Percentiles rank a stretch among this genome's conserved stretches.
Evolutionary conservation across 768 basidiomycete genomes (phyloP).

Genomic region (Tylopilus rubrobrunneus): DNA sequence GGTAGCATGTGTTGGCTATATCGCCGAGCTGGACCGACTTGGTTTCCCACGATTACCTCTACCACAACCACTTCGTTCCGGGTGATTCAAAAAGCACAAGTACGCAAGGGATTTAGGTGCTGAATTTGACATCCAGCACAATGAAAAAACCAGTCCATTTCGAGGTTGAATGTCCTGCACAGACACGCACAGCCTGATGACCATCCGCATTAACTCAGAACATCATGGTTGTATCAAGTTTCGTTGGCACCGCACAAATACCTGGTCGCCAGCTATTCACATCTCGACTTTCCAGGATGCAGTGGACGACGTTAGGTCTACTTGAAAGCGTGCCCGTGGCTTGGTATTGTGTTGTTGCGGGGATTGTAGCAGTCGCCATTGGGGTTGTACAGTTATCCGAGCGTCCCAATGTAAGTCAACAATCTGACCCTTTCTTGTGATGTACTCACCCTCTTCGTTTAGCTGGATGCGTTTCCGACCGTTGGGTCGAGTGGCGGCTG

Average conservation of each 20-base stretch:
- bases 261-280: background rate
- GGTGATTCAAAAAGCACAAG: background rate
- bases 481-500: background rate
- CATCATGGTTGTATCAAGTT: background rate
- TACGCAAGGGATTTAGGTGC: no score
- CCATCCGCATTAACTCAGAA: background rate
- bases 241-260: background rate
- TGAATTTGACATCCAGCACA: no score
- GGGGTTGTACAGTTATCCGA: background rate
- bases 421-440: background rate
- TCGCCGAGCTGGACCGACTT: background rate
- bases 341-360: background rate
- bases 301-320: background rate
- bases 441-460: background rate
- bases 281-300: background rate
- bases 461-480: slow-evolving; percentile 2
- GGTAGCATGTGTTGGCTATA: slow-evolving; percentile 3
- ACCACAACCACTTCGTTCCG: background rate
- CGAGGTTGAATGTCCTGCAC: background rate
- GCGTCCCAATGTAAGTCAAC: background rate
- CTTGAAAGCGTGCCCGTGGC: background rate
- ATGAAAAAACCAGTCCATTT: no score
- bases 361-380: background rate
- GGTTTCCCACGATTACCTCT: slow-evolving; percentile 14
- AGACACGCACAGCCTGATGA: background rate